Conservation (phyloP, 169 alveolate genomes). For the Eimeria necatrix region DNA sequence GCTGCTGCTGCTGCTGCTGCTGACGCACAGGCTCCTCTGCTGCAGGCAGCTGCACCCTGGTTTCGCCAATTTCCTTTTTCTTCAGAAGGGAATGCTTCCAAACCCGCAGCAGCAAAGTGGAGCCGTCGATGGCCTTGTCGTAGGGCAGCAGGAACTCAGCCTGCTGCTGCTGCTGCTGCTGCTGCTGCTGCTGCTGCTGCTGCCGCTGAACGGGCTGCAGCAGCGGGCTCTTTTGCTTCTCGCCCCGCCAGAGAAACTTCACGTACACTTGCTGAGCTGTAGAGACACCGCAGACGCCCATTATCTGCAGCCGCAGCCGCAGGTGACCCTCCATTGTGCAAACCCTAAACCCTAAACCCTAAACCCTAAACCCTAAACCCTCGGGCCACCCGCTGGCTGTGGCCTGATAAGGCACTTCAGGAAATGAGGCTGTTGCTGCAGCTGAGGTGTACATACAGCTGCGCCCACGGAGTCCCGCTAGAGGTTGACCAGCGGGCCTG, state of each 20-base stretch:
- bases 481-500: too few species aligned
- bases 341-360: neutral
- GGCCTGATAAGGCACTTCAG: neutral
- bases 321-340: neutral
- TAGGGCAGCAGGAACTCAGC: conserved; percentile 37
- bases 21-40: too few species aligned
- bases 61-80: neutral
- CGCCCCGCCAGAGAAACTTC: conserved; percentile 78
- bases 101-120: neutral
- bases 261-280: conserved; percentile 19
- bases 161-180: too few species aligned
- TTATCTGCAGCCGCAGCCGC: conserved; percentile 38
- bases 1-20: too few species aligned
- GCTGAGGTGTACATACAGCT: neutral
- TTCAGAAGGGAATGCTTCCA: neutral
- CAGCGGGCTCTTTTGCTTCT: conserved; percentile 51
- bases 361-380: neutral
- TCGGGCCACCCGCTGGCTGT: neutral
- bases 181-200: conserved; percentile 4
- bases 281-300: conserved; percentile 1
- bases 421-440: neutral
- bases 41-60: neutral
- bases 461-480: too few species aligned
- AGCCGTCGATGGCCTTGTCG: neutral
- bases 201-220: neutral